Evolutionary conservation across 1,284 basidiomycete genomes (phyloP).

Genomic region (Cutaneotrichosporon dermatis): DNA sequence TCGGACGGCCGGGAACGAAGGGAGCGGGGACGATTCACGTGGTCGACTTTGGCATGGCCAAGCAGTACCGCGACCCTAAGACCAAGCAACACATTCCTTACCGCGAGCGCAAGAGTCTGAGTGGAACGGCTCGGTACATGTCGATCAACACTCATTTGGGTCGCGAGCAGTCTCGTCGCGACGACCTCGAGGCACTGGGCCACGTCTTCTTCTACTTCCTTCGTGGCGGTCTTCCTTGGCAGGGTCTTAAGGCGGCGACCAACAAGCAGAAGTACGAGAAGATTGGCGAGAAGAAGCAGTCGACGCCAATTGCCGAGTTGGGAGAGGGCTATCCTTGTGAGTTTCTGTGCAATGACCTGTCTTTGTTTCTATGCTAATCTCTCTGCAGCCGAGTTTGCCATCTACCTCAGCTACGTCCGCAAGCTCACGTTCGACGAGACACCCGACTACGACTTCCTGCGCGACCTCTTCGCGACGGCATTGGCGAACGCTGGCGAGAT

Average conservation of each 20-base stretch:
- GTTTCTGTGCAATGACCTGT: slow-evolving; percentile 35
- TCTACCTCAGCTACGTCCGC: slow-evolving; percentile 95
- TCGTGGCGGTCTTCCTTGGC: slow-evolving; percentile 88
- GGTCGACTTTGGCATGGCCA: slow-evolving; percentile 96
- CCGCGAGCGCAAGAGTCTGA: slow-evolving; percentile 87
- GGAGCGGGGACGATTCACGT: slow-evolving; percentile 76
- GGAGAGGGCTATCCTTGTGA: slow-evolving; percentile 85
- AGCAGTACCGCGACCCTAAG: slow-evolving; percentile 95
- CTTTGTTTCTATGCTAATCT: not conserved
- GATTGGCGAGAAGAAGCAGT: slow-evolving; percentile 98
- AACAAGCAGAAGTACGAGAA: slow-evolving; percentile 99
- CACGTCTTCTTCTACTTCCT: slow-evolving; percentile 99
- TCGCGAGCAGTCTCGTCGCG: slow-evolving; percentile 87
- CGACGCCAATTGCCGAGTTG: slow-evolving; percentile 88
- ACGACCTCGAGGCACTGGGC: slow-evolving; percentile 89
- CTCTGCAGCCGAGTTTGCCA: slow-evolving; percentile 74
- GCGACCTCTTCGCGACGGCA: slow-evolving; percentile 86
- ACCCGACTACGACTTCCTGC: slow-evolving; percentile 91
- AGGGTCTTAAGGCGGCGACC: slow-evolving; percentile 91
- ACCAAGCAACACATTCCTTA: slow-evolving; percentile 97
- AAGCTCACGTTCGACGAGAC: slow-evolving; percentile 94
- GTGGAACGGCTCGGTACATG: slow-evolving; percentile 90
- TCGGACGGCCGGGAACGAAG: slow-evolving; percentile 85
- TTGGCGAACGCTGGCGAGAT: slow-evolving; percentile 80
- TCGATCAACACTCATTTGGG: slow-evolving; percentile 95